These are phyloP conservation scores for Diospyros kaki DNA, from an alignment of 148 eudicot species.

Conservation along the genomic window DNA sequence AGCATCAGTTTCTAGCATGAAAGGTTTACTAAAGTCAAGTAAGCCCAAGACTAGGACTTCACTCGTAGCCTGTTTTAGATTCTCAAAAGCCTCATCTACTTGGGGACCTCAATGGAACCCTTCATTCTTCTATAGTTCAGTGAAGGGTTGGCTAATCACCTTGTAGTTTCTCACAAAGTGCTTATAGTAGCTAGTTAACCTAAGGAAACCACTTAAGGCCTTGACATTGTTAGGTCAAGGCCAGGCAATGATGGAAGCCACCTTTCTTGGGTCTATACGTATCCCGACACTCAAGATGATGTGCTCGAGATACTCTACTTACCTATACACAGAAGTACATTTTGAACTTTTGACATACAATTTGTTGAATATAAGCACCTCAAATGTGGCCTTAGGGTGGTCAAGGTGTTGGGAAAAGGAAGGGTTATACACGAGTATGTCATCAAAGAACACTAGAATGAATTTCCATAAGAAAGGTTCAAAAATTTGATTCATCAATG, in stretches of 20 bases:
- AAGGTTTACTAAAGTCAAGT: background rate
- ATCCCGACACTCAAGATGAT: background rate
- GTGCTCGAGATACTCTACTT: background rate
- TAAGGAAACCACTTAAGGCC: background rate
- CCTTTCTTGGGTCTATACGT: background rate
- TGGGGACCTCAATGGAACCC: background rate
- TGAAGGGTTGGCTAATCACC: background rate
- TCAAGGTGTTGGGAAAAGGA: too few species aligned
- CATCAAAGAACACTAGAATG: background rate
- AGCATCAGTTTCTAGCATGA: background rate
- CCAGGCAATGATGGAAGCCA: background rate
- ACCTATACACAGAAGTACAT: background rate
- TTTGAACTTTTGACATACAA: background rate
- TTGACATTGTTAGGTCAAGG: background rate
- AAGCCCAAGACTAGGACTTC: background rate
- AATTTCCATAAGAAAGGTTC: background rate
- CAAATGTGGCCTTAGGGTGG: background rate
- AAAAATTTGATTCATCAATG: background rate
- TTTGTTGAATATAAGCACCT: background rate
- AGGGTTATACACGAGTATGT: background rate
- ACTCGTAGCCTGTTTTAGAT: background rate
- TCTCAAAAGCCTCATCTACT: background rate
- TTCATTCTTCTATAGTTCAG: background rate
- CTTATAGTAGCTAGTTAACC: background rate
- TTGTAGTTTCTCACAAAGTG: background rate